phyloP scores from a whole-genome alignment of 495 filamentous ascomycete species.

The Xylaria cubensis region DNA sequence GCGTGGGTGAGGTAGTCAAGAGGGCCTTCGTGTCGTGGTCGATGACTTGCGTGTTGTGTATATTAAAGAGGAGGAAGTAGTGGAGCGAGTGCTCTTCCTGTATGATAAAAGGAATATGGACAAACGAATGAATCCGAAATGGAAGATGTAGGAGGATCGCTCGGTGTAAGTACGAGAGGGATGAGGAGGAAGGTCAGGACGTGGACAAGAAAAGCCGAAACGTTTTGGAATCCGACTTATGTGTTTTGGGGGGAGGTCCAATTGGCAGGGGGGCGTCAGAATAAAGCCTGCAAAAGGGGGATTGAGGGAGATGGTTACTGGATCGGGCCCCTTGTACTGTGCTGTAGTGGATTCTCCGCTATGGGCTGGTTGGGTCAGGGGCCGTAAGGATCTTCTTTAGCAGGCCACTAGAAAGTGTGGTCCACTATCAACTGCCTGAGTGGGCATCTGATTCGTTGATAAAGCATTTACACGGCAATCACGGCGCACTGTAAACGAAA shows the following conservation, averaged over 20 bases:
- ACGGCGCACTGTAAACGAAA: constrained; percentile 6
- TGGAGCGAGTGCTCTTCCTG: constrained; percentile 47
- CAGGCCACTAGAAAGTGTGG: neutral
- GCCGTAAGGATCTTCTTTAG: constrained; percentile 10
- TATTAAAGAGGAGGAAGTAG: constrained; percentile 49
- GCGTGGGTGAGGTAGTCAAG: neutral
- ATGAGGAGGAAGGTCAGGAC: constrained; percentile 45
- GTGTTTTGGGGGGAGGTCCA: constrained; percentile 43
- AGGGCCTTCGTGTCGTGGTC: neutral
- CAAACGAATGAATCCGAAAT: constrained; percentile 50
- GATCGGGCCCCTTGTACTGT: constrained; percentile 4
- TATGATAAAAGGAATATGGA: constrained; percentile 56
- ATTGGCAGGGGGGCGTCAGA: constrained; percentile 20
- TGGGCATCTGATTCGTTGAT: constrained; percentile 2
- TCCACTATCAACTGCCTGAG: neutral
- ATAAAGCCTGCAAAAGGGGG: constrained; percentile 23
- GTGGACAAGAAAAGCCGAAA: constrained; percentile 51
- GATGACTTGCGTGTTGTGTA: constrained; percentile 20
- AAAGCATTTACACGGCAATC: constrained; percentile 1
- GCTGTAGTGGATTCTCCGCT: neutral
- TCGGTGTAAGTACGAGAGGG: constrained; percentile 42
- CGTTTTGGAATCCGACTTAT: constrained; percentile 53
- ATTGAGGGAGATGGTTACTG: constrained; percentile 12
- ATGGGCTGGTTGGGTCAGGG: neutral
- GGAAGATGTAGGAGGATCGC: constrained; percentile 42